These are phyloP conservation scores for Forsythia suspensa DNA, from an alignment of 257 asterid genomes.

Conservation along the genomic window DNA sequence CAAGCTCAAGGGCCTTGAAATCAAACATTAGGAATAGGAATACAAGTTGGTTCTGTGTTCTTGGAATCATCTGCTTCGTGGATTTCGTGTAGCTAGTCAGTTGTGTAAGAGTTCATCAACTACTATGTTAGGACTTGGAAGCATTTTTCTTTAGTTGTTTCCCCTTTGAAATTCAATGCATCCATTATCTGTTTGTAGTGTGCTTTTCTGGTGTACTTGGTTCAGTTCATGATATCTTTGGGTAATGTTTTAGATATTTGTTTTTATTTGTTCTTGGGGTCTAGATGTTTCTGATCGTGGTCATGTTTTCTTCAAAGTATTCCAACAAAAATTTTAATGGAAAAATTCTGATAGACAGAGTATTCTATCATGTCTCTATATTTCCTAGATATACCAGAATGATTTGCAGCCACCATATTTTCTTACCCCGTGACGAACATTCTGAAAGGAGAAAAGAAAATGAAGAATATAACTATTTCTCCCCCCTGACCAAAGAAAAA, in stretches of 20 bases:
- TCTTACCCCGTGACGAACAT: no score
- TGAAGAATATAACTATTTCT: no score
- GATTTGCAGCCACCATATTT: no score
- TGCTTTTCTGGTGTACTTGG: neutral
- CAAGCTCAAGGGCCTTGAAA: constrained; percentile 76
- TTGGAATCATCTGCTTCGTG: constrained; percentile 3
- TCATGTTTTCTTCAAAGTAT: neutral
- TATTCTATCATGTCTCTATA: neutral
- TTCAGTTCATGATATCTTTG: neutral
- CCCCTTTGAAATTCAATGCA: neutral
- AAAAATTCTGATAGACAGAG: neutral
- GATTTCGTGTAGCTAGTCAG: neutral
- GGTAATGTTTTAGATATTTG: neutral
- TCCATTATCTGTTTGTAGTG: neutral
- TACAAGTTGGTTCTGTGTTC: constrained; percentile 9
- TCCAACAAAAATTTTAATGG: neutral
- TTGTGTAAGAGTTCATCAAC: neutral
- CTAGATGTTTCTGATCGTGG: neutral
- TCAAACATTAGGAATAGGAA: constrained; percentile 60
- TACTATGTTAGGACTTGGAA: neutral
- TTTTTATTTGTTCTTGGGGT: neutral
- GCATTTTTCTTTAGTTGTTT: neutral
- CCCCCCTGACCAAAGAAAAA: no score
- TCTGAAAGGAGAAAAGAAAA: no score
- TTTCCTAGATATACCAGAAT: neutral